These are phyloP conservation scores for Neurospora terricola DNA, from an alignment of 495 filamentous ascomycete genomes.

Conservation along the genomic window DNA sequence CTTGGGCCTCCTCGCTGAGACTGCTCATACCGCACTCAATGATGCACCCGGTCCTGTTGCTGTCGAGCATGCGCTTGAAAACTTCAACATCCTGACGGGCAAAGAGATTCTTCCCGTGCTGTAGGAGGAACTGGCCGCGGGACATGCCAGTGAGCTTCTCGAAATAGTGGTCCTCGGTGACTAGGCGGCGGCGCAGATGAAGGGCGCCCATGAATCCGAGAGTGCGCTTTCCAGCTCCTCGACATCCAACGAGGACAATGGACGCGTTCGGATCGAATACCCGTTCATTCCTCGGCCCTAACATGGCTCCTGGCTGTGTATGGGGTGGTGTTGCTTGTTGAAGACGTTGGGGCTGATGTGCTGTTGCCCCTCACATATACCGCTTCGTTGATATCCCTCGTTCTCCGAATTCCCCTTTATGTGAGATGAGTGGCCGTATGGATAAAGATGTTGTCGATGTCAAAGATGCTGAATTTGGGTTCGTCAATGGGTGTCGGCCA, in stretches of 20 bases:
- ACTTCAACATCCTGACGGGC: slow-evolving; percentile 51
- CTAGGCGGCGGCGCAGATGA: slow-evolving; percentile 55
- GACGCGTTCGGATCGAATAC: slow-evolving; percentile 54
- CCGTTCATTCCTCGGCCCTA: slow-evolving; percentile 27
- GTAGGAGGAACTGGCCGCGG: slow-evolving; percentile 48
- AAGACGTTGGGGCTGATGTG: background rate
- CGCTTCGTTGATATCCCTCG: background rate
- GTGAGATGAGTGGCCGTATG: background rate
- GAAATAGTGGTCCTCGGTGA: slow-evolving; percentile 64
- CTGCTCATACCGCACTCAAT: slow-evolving; percentile 57
- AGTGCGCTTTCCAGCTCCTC: slow-evolving; percentile 67
- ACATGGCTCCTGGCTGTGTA: slow-evolving; percentile 7
- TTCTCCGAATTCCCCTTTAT: background rate
- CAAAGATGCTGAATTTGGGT: background rate
- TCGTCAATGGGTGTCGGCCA: background rate
- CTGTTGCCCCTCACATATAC: background rate
- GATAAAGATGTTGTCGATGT: background rate
- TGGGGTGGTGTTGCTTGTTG: background rate
- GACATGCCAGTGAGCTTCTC: slow-evolving; percentile 55
- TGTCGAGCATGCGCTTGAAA: slow-evolving; percentile 55
- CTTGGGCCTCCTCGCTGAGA: slow-evolving; percentile 46
- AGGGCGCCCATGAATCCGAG: slow-evolving; percentile 70
- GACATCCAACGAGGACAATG: slow-evolving; percentile 64
- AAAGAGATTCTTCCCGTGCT: slow-evolving; percentile 50
- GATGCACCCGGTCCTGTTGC: slow-evolving; percentile 53